Base-by-base conservation (phyloP, 768 basidiomycete genomes). In the Kwoniella botswanensis region DNA sequence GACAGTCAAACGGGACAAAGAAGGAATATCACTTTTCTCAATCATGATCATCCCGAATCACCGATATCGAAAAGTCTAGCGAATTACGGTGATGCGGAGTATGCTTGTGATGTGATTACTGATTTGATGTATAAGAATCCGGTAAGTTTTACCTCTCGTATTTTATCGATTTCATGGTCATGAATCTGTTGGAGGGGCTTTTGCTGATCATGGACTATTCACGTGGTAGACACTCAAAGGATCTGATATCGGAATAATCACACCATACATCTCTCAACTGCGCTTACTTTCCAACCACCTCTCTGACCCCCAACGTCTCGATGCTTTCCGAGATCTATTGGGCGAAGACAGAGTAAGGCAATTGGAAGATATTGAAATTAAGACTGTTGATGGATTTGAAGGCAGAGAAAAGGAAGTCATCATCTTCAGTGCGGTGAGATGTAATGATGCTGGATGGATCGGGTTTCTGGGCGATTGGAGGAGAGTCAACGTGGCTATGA, bases 381-480 rank as follows among this genome's bases (percentile, higher is more conserved):
- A 92, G 85, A 96, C 94, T 0, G 94, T 97, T 15, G 94, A 97
- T 76, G 94, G 94, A 21, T 97, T 95, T 82, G 93, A 97, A 82
- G 94, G 94, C 13, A 88, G 93, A 56, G 93, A 97, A 85, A 96
- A 96, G 85, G 91, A 93, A 41, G 89, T 96, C 53, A 92, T 97
- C 72, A 87, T 97, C 54, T 94, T 97, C 82, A 93, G 92, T 53
- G 94, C 93, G 3, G 93, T 94, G 60, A 87, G 94, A 63, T 92
- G 91, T 81, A 97, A 97, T 77, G 76, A 86, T 2, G 84, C 83
- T 1, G 93, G 93, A 11, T 86, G 88, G 67, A 93, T 97, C 76
- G 94, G 94, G 0, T 97, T 97, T 84, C 86, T 97, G 24, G 92
- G 91, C 22, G 94, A 97, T 84, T 86, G 90, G 76, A 86, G 94